These are phyloP conservation scores for Clonostachys rhizophaga DNA, from an alignment of 2,329 filamentous ascomycete genomes.

Conservation along the genomic window DNA sequence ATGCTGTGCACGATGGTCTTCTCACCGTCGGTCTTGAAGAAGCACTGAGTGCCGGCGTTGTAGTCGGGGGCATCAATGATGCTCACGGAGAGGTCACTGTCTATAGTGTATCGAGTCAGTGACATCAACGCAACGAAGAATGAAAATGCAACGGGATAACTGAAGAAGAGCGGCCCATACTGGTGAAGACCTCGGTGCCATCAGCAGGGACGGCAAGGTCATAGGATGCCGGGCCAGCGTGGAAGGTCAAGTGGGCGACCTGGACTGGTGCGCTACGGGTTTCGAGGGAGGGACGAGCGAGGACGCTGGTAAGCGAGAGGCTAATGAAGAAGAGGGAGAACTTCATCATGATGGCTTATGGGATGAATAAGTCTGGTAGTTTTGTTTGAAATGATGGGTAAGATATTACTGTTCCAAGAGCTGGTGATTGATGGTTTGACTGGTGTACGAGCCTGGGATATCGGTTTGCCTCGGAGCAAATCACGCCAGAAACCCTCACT, in stretches of 20 bases:
- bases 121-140: neutral
- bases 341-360: conserved; percentile 12
- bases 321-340: conserved; percentile 5
- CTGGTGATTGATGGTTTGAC: too few relatives aligned
- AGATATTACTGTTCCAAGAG: neutral
- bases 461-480: too few relatives aligned
- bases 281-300: conserved; percentile 1
- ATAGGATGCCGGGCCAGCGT: conserved; percentile 33
- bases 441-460: too few relatives aligned
- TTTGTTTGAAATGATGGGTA: neutral
- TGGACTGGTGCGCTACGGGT: conserved; percentile 17
- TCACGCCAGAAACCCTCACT: too few relatives aligned
- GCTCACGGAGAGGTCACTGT: conserved; percentile 29
- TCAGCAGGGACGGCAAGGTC: conserved; percentile 34
- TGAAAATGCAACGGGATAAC: neutral
- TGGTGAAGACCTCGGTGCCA: conserved; percentile 26
- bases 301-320: conserved; percentile 2
- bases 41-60: conserved; percentile 32
- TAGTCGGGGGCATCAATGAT: conserved; percentile 37
- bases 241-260: conserved; percentile 36
- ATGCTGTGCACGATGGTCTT: conserved; percentile 20
- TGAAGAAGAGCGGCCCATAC: conserved; percentile 14
- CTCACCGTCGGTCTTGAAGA: conserved; percentile 28
- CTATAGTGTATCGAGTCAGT: conserved; percentile 13
- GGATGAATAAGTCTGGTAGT: neutral